Conservation (phyloP, 768 basidiomycete species). For the Mycena indigotica region DNA sequence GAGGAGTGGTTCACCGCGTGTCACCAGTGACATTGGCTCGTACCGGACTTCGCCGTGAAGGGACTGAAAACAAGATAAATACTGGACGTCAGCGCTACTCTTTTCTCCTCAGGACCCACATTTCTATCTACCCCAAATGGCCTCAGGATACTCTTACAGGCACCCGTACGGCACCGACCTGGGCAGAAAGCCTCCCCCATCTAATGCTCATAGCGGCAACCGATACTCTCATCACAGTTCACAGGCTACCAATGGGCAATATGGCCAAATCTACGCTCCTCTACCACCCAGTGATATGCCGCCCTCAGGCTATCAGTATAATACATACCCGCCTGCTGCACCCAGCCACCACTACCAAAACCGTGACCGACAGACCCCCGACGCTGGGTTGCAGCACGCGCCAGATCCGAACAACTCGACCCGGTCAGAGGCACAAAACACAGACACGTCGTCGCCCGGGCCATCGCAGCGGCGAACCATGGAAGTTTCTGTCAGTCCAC, state of each 20-base stretch:
- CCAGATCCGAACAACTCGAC: no score
- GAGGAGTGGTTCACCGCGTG: not conserved
- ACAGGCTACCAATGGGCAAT: not conserved
- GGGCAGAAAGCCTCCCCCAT: not conserved
- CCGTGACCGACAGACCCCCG: no score
- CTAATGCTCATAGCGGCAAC: not conserved
- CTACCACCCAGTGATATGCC: not conserved
- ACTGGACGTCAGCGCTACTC: not conserved
- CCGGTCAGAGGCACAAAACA: no score
- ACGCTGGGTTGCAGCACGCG: no score
- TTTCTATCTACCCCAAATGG: not conserved
- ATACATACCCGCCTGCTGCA: not conserved
- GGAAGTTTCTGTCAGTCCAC: slow-evolving; percentile 7
- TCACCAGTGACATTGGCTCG: not conserved
- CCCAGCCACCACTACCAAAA: no score
- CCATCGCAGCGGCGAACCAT: slow-evolving; percentile 3
- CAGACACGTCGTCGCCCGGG: no score
- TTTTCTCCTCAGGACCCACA: not conserved
- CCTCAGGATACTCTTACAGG: not conserved
- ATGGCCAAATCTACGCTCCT: no score
- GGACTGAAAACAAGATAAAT: not conserved
- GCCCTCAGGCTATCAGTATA: slow-evolving; percentile 1
- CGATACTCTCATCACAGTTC: not conserved
- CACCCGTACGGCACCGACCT: not conserved
- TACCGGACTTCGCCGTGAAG: no score